phyloP scores from a whole-genome alignment of 140 eudicot genomes.

The Cichorium intybus region DNA sequence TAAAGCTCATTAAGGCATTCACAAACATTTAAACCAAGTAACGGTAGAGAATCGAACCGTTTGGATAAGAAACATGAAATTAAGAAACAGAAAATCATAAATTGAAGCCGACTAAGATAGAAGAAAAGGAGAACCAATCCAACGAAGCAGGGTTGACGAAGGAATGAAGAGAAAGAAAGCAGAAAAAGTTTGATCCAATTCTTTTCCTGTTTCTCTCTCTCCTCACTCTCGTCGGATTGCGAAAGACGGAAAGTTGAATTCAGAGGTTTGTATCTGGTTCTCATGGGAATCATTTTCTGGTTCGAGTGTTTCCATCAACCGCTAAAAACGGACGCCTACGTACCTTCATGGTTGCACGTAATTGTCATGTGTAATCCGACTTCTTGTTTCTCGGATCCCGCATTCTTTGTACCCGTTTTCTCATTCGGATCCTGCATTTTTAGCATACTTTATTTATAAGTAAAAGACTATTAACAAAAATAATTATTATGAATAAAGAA shows the following conservation, averaged over 20 bases:
- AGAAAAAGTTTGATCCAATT: conserved; percentile 21
- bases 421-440: background rate
- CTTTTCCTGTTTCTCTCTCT: conserved; percentile 40
- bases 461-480: no score
- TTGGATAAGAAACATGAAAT: background rate
- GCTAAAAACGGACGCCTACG: conserved; percentile 22
- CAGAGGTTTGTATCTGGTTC: background rate
- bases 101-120: background rate
- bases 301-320: conserved; percentile 21
- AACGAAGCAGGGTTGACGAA: background rate
- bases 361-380: background rate
- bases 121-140: background rate
- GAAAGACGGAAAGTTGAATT: conserved; percentile 1
- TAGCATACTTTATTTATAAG: background rate
- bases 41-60: background rate
- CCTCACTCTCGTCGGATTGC: conserved; percentile 30
- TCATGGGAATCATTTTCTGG: conserved; percentile 1
- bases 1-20: background rate
- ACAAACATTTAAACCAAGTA: no score
- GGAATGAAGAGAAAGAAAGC: conserved; percentile 36
- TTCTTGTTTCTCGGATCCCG: background rate
- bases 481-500: no score
- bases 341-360: background rate
- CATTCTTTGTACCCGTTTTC: background rate
- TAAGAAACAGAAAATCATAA: background rate